A percentile compares a stretch with the other conserved stretches of the same genome.
phyloP scores from a whole-genome alignment of 257 asterid species.

The Salvia splendens region DNA sequence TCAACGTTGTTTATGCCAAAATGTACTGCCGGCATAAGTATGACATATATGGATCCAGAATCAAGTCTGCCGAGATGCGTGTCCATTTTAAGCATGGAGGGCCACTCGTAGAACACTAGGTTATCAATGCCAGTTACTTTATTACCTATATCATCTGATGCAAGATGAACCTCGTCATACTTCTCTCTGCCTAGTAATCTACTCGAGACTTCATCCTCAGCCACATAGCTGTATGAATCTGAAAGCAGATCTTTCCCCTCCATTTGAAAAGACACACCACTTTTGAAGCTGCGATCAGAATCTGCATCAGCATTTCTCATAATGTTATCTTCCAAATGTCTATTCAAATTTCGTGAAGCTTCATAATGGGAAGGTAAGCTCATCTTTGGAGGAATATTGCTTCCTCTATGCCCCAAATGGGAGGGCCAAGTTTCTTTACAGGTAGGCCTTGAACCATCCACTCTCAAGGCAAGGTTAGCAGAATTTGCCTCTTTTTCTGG shows the following conservation, averaged over 20 bases:
- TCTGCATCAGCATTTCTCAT: constrained; percentile 33
- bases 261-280: constrained; percentile 36
- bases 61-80: constrained; percentile 38
- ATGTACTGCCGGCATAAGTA: constrained; percentile 38
- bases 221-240: constrained; percentile 34
- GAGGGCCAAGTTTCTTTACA: constrained; percentile 41
- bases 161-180: constrained; percentile 31
- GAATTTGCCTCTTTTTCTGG: constrained; percentile 39
- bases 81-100: constrained; percentile 46
- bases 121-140: constrained; percentile 32
- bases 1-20: constrained; percentile 31
- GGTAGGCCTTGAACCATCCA: constrained; percentile 35
- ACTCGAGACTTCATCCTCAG: constrained; percentile 38
- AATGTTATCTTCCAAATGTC: constrained; percentile 45
- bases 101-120: constrained; percentile 49
- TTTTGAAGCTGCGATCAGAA: constrained; percentile 32
- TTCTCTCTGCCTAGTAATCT: constrained; percentile 33
- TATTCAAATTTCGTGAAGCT: constrained; percentile 42
- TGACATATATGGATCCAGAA: constrained; percentile 46
- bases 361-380: constrained; percentile 53
- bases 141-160: constrained; percentile 26
- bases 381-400: constrained; percentile 45
- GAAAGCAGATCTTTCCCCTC: constrained; percentile 43
- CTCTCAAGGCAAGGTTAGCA: constrained; percentile 32
- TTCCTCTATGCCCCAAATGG: constrained; percentile 52